Conservation (phyloP, 2,329 filamentous ascomycete species). For the Cladosporium sphaerospermum region DNA sequence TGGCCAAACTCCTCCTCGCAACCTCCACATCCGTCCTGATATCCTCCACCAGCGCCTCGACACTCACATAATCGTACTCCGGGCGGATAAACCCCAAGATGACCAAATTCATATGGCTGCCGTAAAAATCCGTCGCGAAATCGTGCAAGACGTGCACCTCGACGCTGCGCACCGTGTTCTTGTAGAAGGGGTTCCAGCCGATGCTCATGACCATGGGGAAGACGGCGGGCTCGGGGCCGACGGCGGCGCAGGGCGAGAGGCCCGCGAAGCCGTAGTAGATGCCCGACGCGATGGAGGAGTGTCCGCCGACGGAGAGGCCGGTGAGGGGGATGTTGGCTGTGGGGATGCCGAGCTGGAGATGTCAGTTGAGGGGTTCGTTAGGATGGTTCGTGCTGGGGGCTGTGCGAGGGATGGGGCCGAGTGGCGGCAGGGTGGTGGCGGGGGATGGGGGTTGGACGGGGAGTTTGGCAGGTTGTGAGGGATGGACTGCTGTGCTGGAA, state of each 20-base stretch:
- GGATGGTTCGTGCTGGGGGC: too few relatives aligned
- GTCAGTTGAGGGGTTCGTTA: too few relatives aligned
- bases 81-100: slow-evolving; percentile 83
- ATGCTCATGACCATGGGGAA: slow-evolving; percentile 91
- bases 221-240: slow-evolving; percentile 35
- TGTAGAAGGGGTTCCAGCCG: slow-evolving; percentile 97
- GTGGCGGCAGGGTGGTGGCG: too few relatives aligned
- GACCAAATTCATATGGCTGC: slow-evolving; percentile 66
- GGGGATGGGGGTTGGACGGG: too few relatives aligned
- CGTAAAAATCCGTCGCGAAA: slow-evolving; percentile 81
- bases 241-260: slow-evolving; percentile 40
- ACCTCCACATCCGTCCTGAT: slow-evolving; percentile 87
- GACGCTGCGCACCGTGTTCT: slow-evolving; percentile 77
- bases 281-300: slow-evolving; percentile 61
- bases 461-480: too few relatives aligned
- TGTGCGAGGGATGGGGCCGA: too few relatives aligned
- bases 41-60: slow-evolving; percentile 79
- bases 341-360: slow-evolving; percentile 83
- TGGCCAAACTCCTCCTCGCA: slow-evolving; percentile 62
- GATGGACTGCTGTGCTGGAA: too few relatives aligned
- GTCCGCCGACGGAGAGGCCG: slow-evolving; percentile 63
- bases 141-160: slow-evolving; percentile 60
- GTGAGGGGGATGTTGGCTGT: slow-evolving; percentile 78
- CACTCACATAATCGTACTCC: slow-evolving; percentile 78
- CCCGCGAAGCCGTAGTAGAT: slow-evolving; percentile 93